These are phyloP conservation scores for Fonsecaea monophora DNA, from an alignment of 2,329 filamentous ascomycete genomes.

Conservation along the genomic window DNA sequence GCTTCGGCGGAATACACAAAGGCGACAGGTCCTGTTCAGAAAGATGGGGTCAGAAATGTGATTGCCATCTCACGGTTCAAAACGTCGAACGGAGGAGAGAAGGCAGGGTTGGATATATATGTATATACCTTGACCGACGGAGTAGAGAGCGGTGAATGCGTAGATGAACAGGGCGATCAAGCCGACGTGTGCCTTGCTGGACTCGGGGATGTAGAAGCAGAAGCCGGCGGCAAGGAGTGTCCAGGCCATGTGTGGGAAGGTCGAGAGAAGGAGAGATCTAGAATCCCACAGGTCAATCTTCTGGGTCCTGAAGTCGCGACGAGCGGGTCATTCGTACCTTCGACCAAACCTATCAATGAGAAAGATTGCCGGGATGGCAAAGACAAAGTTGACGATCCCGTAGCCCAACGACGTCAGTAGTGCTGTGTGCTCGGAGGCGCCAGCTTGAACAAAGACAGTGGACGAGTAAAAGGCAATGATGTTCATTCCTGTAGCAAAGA, in stretches of 20 bases:
- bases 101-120: too few relatives aligned
- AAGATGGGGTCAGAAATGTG: too few relatives aligned
- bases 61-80: conserved; percentile 42
- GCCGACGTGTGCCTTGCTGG: conserved; percentile 46
- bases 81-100: too few relatives aligned
- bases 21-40: conserved; percentile 40
- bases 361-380: conserved; percentile 62
- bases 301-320: background rate
- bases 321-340: conserved; percentile 42
- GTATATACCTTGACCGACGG: background rate
- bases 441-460: conserved; percentile 61
- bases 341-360: conserved; percentile 73
- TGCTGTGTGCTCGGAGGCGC: conserved; percentile 62
- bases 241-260: conserved; percentile 68
- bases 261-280: conserved; percentile 64
- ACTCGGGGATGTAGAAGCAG: conserved; percentile 57
- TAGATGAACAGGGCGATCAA: conserved; percentile 52
- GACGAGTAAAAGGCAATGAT: conserved; percentile 58
- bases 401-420: conserved; percentile 69
- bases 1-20: conserved; percentile 42
- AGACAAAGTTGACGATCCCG: conserved; percentile 68
- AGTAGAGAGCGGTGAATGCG: conserved; percentile 51
- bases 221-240: conserved; percentile 61
- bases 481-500: conserved; percentile 37
- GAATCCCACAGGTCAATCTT: background rate